A percentile compares a stretch with the other conserved stretches of the same genome.
Evolutionary conservation across 1,284 basidiomycete species (phyloP).

Genomic region (Boletus mariae): DNA sequence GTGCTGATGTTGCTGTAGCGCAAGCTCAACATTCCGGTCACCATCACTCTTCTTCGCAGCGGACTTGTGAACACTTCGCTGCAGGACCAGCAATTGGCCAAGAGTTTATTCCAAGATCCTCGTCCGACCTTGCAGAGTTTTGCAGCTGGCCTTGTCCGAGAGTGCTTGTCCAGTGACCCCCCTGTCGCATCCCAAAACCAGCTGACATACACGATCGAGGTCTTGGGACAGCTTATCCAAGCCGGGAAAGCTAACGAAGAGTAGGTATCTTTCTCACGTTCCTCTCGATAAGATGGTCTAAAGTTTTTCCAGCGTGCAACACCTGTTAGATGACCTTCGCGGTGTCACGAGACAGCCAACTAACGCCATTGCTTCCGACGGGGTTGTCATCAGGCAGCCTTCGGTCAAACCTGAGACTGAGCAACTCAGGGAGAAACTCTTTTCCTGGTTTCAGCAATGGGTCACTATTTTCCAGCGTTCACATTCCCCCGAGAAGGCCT

Average conservation of each 20-base stretch:
- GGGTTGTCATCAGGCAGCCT: slow-evolving; percentile 40
- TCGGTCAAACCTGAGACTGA: slow-evolving; percentile 66
- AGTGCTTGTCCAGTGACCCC: slow-evolving; percentile 78
- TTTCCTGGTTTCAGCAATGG: slow-evolving; percentile 89
- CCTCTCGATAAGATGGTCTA: slow-evolving; percentile 6
- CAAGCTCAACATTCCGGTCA: slow-evolving; percentile 96
- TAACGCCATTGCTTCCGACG: slow-evolving; percentile 37
- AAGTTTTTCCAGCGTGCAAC: slow-evolving; percentile 43
- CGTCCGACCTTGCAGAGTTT: slow-evolving; percentile 81
- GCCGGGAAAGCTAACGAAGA: slow-evolving; percentile 77
- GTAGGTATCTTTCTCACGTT: slow-evolving; percentile 42
- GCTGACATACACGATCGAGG: slow-evolving; percentile 80
- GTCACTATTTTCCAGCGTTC: slow-evolving; percentile 92
- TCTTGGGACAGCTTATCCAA: slow-evolving; percentile 72
- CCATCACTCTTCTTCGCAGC: slow-evolving; percentile 82
- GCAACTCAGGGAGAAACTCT: slow-evolving; percentile 66
- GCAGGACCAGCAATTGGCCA: slow-evolving; percentile 90
- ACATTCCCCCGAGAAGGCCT: slow-evolving; percentile 87
- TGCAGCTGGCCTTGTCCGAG: slow-evolving; percentile 79
- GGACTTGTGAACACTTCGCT: slow-evolving; percentile 77
- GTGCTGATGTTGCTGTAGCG: slow-evolving; percentile 48
- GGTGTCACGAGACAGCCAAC: slow-evolving; percentile 47
- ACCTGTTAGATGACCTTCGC: slow-evolving; percentile 70
- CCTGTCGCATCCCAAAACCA: slow-evolving; percentile 79
- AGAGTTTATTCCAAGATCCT: slow-evolving; percentile 79